A percentile compares a stretch with the other conserved stretches of the same genome.
Conservation (phyloP, 441 rosid genomes). For the Pelargonium cotyledonis region DNA sequence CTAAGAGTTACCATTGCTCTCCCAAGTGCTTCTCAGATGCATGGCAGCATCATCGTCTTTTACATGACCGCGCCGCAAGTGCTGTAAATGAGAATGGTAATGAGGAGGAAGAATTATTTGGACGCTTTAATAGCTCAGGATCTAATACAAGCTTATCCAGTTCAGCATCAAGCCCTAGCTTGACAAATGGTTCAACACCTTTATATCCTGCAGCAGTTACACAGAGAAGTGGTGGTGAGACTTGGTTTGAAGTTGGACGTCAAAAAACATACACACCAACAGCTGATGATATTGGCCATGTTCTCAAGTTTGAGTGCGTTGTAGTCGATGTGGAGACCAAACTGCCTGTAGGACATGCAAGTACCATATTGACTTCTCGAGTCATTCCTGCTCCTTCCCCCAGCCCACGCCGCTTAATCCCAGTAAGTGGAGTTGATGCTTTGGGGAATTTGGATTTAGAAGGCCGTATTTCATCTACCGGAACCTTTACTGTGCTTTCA, state of each 20-base stretch:
- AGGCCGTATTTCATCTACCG: conserved; percentile 62
- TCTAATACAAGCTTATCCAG: conserved; percentile 50
- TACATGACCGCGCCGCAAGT: conserved; percentile 94
- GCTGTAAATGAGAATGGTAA: conserved; percentile 78
- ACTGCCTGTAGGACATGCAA: conserved; percentile 58
- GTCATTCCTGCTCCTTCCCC: conserved; percentile 99
- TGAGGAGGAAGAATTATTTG: conserved; percentile 79
- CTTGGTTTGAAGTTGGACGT: conserved; percentile 84
- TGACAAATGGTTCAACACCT: conserved; percentile 68
- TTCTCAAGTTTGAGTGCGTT: conserved; percentile 90
- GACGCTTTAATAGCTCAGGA: conserved; percentile 66
- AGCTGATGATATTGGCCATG: conserved; percentile 87
- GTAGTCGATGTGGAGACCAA: conserved; percentile 79
- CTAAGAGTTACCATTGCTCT: conserved; percentile 92
- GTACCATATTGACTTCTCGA: conserved; percentile 74
- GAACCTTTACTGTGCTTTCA: conserved; percentile 87
- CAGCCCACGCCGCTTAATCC: conserved; percentile 77
- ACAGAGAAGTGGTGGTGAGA: conserved; percentile 85
- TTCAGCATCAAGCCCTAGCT: conserved; percentile 58
- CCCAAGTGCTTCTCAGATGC: conserved; percentile 94
- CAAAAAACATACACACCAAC: conserved; percentile 90
- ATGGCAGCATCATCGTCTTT: conserved; percentile 94
- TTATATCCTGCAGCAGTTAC: conserved; percentile 72
- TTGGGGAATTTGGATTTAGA: conserved; percentile 73
- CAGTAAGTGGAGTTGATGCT: conserved; percentile 65